These are phyloP conservation scores for Cucurbita ficifolia DNA, from an alignment of 306 rosid species.

Conservation along the genomic window DNA sequence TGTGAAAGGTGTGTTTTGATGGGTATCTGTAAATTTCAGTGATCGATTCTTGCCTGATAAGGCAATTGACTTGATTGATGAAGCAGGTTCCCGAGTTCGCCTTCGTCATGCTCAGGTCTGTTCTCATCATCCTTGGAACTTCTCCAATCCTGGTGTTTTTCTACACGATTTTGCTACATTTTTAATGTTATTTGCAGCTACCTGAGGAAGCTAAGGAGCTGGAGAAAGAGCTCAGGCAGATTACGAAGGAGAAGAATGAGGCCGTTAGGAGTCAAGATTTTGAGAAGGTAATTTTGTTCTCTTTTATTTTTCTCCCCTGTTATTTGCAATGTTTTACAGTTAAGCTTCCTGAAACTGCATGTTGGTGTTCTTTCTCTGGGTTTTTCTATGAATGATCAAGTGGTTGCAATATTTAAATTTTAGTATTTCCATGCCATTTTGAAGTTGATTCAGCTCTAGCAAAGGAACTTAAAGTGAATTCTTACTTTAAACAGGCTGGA, in stretches of 20 bases:
- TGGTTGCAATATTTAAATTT: neutral
- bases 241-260: conserved; percentile 81
- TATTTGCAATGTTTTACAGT: neutral
- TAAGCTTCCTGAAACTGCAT: neutral
- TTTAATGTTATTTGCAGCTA: conserved; percentile 30
- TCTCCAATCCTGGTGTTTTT: neutral
- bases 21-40: conserved; percentile 25
- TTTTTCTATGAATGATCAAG: neutral
- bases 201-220: conserved; percentile 87
- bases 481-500: conserved; percentile 49
- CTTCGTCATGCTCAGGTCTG: conserved; percentile 87
- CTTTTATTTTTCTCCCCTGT: neutral
- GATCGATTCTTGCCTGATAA: conserved; percentile 94
- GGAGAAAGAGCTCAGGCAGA: conserved; percentile 81
- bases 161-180: neutral
- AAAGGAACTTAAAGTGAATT: neutral
- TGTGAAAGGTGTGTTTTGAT: neutral
- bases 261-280: conserved; percentile 89
- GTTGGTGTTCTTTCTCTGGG: neutral
- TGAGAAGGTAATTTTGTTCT: conserved; percentile 51
- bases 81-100: conserved; percentile 91
- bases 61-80: conserved; percentile 92
- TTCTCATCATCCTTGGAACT: neutral
- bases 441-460: neutral
- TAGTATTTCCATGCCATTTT: conserved; percentile 4